Evolutionary conservation across 495 filamentous ascomycete genomes (phyloP).

Genomic region (Aspergillus cristatus): DNA sequence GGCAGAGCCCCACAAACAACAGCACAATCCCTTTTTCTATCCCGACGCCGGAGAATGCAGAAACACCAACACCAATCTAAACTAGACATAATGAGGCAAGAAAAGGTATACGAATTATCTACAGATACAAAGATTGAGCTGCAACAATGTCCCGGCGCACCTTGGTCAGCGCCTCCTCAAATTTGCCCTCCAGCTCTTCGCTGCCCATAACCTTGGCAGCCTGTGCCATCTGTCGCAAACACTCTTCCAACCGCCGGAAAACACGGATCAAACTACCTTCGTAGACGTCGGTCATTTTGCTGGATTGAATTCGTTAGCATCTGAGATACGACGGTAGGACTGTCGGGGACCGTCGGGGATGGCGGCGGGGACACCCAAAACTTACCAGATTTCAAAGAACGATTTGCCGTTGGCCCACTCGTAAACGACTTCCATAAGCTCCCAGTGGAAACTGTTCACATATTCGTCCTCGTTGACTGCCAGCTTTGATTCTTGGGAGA

Average conservation of each 20-base stretch:
- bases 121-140: slow-evolving; percentile 86
- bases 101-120: slow-evolving; percentile 16
- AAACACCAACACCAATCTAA: slow-evolving; percentile 7
- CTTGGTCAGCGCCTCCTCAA: slow-evolving; percentile 73
- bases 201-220: slow-evolving; percentile 96
- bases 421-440: slow-evolving; percentile 93
- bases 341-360: no score
- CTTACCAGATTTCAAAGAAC: slow-evolving; percentile 94
- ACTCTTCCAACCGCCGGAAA: slow-evolving; percentile 90
- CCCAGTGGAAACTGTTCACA: slow-evolving; percentile 72
- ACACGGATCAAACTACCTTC: slow-evolving; percentile 93
- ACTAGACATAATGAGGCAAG: neutral
- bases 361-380: slow-evolving; percentile 2
- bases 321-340: neutral
- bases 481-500: slow-evolving; percentile 87
- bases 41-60: slow-evolving; percentile 19
- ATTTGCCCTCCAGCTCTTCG: slow-evolving; percentile 82
- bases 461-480: slow-evolving; percentile 89
- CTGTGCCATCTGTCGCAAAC: slow-evolving; percentile 95
- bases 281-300: slow-evolving; percentile 97
- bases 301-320: slow-evolving; percentile 26
- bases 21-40: slow-evolving; percentile 6
- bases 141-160: slow-evolving; percentile 87
- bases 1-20: no score
- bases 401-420: slow-evolving; percentile 88